phyloP scores from a whole-genome alignment of 208 protist genomes.

The Vickermania ingenoplastis region DNA sequence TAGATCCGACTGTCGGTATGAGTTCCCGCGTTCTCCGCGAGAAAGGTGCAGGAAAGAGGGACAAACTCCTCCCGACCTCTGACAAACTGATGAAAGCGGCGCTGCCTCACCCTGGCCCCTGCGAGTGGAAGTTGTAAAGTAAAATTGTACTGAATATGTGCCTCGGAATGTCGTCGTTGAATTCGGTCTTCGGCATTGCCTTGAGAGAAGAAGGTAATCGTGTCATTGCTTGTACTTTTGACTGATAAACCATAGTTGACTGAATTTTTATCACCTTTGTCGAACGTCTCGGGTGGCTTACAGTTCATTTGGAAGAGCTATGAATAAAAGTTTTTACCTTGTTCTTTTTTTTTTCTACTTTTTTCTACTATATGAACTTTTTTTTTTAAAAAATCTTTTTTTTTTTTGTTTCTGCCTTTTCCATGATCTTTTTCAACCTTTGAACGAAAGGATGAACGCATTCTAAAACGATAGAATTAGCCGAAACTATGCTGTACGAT shows the following conservation, averaged over 20 bases:
- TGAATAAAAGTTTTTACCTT: no score
- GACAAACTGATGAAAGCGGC: slow-evolving; percentile 25
- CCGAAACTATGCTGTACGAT: no score
- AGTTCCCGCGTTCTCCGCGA: slow-evolving; percentile 74
- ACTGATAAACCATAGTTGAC: no score
- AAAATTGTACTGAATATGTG: not conserved
- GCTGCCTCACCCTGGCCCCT: slow-evolving; percentile 29
- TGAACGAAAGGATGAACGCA: no score
- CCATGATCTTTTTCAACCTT: no score
- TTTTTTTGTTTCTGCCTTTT: no score
- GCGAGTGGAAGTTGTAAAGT: slow-evolving; percentile 21
- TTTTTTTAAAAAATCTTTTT: no score
- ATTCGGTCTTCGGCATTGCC: not conserved
- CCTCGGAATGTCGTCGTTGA: not conserved
- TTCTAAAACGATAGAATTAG: no score
- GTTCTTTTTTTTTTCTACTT: no score
- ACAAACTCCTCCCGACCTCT: slow-evolving; percentile 41
- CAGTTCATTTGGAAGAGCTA: not conserved
- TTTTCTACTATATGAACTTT: no score
- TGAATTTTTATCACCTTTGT: not conserved
- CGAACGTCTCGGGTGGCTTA: not conserved
- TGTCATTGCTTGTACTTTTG: not conserved
- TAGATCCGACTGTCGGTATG: slow-evolving; percentile 53
- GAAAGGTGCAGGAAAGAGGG: slow-evolving; percentile 24
- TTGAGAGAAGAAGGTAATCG: not conserved